Evolutionary conservation across 2,329 filamentous ascomycete species (phyloP).

Genomic region (Trichoderma koningii): DNA sequence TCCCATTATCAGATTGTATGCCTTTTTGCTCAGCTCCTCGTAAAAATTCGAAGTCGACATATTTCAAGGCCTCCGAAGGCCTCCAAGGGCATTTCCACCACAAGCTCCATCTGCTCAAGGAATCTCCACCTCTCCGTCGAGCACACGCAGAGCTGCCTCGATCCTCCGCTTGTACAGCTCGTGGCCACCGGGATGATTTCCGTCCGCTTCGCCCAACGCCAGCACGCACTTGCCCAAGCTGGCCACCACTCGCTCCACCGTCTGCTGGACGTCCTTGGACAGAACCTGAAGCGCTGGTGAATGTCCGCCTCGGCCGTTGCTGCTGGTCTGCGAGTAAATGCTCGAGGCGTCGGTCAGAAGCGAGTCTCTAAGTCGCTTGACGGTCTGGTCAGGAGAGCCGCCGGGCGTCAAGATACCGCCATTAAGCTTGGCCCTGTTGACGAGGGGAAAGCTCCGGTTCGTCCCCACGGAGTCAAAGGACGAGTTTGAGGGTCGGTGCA

Average conservation of each 20-base stretch:
- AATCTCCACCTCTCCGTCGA: conserved; percentile 60
- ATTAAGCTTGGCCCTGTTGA: conserved; percentile 53
- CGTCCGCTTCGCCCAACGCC: conserved; percentile 57
- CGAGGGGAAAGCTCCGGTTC: conserved; percentile 62
- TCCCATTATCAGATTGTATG: neutral
- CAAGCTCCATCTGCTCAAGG: neutral
- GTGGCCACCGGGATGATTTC: conserved; percentile 59
- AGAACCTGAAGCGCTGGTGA: conserved; percentile 51
- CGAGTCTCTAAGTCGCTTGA: conserved; percentile 51
- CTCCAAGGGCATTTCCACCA: neutral
- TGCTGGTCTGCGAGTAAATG: conserved; percentile 43
- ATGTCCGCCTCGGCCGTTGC: conserved; percentile 34
- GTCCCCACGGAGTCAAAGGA: conserved; percentile 62
- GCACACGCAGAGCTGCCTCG: conserved; percentile 70
- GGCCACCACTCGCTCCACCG: conserved; percentile 62
- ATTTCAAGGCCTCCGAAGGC: conserved; percentile 8
- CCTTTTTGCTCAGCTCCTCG: neutral
- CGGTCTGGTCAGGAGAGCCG: conserved; percentile 53
- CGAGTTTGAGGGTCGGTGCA: conserved; percentile 59
- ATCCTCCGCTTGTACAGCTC: conserved; percentile 69
- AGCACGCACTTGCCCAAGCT: conserved; percentile 63
- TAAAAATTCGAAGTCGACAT: neutral
- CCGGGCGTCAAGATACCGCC: conserved; percentile 52
- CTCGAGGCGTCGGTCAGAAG: conserved; percentile 53
- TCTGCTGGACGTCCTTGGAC: conserved; percentile 58